Evolutionary conservation across 371 early-diverging fungal species (phyloP).

Genomic region (Lichtheimia ramosa): DNA sequence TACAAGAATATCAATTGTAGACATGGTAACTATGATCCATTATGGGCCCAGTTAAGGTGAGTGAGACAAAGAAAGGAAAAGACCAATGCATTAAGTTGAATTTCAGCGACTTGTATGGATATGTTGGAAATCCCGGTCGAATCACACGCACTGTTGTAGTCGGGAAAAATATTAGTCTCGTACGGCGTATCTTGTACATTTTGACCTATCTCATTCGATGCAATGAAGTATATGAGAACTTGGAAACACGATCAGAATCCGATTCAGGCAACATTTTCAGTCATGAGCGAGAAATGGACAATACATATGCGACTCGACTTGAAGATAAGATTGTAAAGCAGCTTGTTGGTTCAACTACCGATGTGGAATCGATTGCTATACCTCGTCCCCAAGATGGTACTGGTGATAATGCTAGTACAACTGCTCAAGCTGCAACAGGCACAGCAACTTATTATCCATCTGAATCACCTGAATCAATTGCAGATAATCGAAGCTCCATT

Average conservation of each 20-base stretch:
- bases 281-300: conserved; percentile 30
- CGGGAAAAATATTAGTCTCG: conserved; percentile 50
- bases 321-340: conserved; percentile 47
- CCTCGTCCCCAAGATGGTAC: conserved; percentile 22
- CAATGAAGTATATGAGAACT: conserved; percentile 63
- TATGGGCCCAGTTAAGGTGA: conserved; percentile 69
- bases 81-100: neutral
- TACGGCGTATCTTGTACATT: conserved; percentile 57
- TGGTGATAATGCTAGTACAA: neutral
- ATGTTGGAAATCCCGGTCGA: conserved; percentile 52
- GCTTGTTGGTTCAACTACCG: conserved; percentile 37
- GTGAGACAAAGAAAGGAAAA: neutral
- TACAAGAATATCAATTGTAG: conserved; percentile 35
- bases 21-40: conserved; percentile 63
- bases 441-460: neutral
- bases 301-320: conserved; percentile 22
- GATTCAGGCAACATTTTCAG: conserved; percentile 28
- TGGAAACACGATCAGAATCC: conserved; percentile 31
- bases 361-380: conserved; percentile 48
- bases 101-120: conserved; percentile 62
- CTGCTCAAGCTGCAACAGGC: neutral
- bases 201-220: conserved; percentile 67
- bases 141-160: conserved; percentile 62
- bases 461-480: conserved; percentile 10
- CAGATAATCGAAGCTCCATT: conserved; percentile 11